Percentiles rank a stretch among this genome's conserved stretches.
These are phyloP conservation scores for Cadophora malorum DNA, from an alignment of 2,329 filamentous ascomycete species.

Conservation along the genomic window DNA sequence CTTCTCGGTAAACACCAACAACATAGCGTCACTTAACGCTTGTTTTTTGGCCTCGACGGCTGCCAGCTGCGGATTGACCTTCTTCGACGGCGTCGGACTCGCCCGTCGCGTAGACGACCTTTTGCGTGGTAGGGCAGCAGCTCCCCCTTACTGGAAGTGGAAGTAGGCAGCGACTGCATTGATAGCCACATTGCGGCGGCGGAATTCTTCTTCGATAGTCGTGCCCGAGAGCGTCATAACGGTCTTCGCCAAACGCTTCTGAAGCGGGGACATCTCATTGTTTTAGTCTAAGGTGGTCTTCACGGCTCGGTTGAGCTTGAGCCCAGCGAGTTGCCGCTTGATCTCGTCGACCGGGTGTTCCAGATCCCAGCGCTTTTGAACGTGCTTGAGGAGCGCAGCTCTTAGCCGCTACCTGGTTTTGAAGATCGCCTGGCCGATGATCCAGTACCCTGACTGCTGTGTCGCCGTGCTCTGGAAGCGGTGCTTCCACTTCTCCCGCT, in stretches of 20 bases:
- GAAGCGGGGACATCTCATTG: conserved; percentile 35
- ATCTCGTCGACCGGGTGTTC: conserved; percentile 35
- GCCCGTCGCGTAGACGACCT: conserved; percentile 27
- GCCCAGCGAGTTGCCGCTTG: conserved; percentile 32
- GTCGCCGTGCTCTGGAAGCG: conserved; percentile 29
- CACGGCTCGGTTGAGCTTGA: conserved; percentile 26
- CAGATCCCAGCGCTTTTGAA: conserved; percentile 28
- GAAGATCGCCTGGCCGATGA: neutral
- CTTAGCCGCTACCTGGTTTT: neutral
- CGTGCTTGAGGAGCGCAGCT: conserved; percentile 1
- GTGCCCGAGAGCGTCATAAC: conserved; percentile 40
- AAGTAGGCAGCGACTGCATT: conserved; percentile 41
- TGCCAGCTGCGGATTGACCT: conserved; percentile 31
- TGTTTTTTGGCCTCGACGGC: conserved; percentile 34
- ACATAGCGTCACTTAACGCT: conserved; percentile 35
- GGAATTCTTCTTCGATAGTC: conserved; percentile 32
- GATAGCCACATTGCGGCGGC: conserved; percentile 40
- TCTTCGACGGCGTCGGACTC: conserved; percentile 30
- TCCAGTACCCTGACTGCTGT: neutral
- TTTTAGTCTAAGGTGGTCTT: conserved; percentile 17
- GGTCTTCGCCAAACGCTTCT: conserved; percentile 41
- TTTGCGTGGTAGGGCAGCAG: conserved; percentile 27
- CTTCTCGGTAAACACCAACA: conserved; percentile 36
- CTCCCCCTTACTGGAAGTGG: conserved; percentile 32
- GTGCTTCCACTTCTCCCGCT: conserved; percentile 32